Evolutionary conservation across 2,329 filamentous ascomycete species (phyloP).

Genomic region (Conoideocrella luteorostrata): DNA sequence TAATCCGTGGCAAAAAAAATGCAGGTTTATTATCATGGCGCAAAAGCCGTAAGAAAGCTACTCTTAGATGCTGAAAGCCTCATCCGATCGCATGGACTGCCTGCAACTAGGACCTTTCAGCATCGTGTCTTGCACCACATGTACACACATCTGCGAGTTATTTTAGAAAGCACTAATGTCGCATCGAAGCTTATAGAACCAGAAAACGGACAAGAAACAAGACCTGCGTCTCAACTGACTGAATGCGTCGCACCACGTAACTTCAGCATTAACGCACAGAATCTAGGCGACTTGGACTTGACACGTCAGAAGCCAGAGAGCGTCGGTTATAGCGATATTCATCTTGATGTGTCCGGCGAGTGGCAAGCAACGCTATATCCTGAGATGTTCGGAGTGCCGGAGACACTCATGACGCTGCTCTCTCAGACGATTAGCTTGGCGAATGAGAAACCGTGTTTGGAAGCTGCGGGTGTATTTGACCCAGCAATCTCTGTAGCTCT

Average conservation of each 20-base stretch:
- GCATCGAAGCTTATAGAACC: slow-evolving; percentile 5
- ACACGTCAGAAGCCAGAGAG: slow-evolving; percentile 26
- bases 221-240: no score
- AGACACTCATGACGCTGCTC: slow-evolving; percentile 32
- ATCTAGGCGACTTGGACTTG: slow-evolving; percentile 21
- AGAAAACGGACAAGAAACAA: no score
- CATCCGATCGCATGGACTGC: slow-evolving; percentile 29
- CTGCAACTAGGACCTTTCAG: slow-evolving; percentile 32
- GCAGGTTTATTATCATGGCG: no score
- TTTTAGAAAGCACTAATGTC: slow-evolving; percentile 35
- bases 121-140: slow-evolving; percentile 39
- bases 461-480: slow-evolving; percentile 17
- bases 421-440: slow-evolving; percentile 35
- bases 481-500: slow-evolving; percentile 18
- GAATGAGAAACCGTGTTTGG: slow-evolving; percentile 31
- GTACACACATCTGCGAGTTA: slow-evolving; percentile 38
- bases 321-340: slow-evolving; percentile 35
- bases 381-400: slow-evolving; percentile 38
- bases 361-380: slow-evolving; percentile 36
- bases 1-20: background rate
- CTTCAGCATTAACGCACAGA: slow-evolving; percentile 22
- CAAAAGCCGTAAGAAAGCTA: background rate
- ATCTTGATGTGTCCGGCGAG: slow-evolving; percentile 31
- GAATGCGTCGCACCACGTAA: slow-evolving; percentile 16
- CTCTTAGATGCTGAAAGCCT: slow-evolving; percentile 36